Base-by-base conservation (phyloP, 2,329 filamentous ascomycete species). In the Paraphaeosphaeria minitans region DNA sequence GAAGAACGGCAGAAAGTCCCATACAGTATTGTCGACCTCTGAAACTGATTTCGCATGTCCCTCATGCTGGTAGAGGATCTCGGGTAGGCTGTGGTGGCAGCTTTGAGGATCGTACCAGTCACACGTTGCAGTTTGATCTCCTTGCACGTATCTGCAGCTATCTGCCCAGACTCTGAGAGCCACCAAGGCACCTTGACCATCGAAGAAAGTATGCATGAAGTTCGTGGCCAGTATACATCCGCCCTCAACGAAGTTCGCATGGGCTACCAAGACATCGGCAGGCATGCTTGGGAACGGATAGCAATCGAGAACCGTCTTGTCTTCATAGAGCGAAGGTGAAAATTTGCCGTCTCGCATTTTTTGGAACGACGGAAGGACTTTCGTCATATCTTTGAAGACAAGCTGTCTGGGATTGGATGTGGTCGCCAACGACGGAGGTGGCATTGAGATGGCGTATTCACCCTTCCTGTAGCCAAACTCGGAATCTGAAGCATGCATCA, bases 401-500 rank as follows among this genome's bases (percentile, higher is more conserved):
- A 71, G 41, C 22, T 59, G 64, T 31, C 29, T 31, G 29, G 29
- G 29, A 21, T 60, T 60, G 16, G 27, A 57, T 19, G 42, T 16
- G 0, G 58, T 27, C 4, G 31, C 50, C 29, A 31, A 31, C 1
- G 59, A 53, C 12, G 63, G 35, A 13, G 66, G 66, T 13, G 64
- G 68, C 31, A 65, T 64, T 10, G 65, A 63, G 47, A 64, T 61
- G 57, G 37, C 53, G 37, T 68, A 43, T 13, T 76, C 66, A 13
- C 72, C 74, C 10, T 68, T 66, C 19, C 45, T 62, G 54, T 70
- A 69, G 4, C 69, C 74, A 9, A 71, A 63, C 24, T 74, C 67
- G 10, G 71, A 55, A 33, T 73, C 61, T 7, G 73, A 70, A 9
- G 63, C 60, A 8, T 57, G 53, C 7, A 77, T 78, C 50, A 80